Evolutionary conservation across 2,329 filamentous ascomycete species (phyloP).

Genomic region (Bipolaris cookei): DNA sequence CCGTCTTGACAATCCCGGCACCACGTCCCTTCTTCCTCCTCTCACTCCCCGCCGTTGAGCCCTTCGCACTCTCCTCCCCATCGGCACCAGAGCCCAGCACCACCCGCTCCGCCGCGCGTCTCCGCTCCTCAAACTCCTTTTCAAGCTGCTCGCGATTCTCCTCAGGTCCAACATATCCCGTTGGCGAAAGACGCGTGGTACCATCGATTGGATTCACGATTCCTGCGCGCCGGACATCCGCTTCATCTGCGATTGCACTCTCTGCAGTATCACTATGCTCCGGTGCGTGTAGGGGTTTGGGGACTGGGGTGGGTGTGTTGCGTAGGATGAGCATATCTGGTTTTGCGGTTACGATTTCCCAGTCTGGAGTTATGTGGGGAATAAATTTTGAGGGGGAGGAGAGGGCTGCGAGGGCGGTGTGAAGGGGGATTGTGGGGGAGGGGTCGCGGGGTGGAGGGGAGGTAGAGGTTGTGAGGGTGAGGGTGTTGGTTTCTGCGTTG

Average conservation of each 20-base stretch:
- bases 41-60: neutral
- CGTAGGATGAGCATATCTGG: slow-evolving; percentile 40
- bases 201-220: slow-evolving; percentile 47
- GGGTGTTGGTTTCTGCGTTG: slow-evolving; percentile 33
- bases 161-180: slow-evolving; percentile 43
- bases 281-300: neutral
- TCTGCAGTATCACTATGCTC: neutral
- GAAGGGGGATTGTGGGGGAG: slow-evolving; percentile 31
- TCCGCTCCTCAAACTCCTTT: slow-evolving; percentile 32
- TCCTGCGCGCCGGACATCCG: neutral
- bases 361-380: slow-evolving; percentile 34
- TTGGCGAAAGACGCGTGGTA: slow-evolving; percentile 41
- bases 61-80: neutral
- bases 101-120: slow-evolving; percentile 25
- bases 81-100: neutral
- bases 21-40: slow-evolving; percentile 19
- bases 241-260: neutral
- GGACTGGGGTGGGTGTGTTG: neutral
- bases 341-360: slow-evolving; percentile 39
- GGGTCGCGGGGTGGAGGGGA: slow-evolving; percentile 22
- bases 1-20: slow-evolving; percentile 38
- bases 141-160: slow-evolving; percentile 32
- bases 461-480: slow-evolving; percentile 36
- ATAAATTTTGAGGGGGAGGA: slow-evolving; percentile 39
- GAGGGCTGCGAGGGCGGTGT: slow-evolving; percentile 37